Conservation (phyloP, 176 grass and related monocot genomes). For the bread wheat (Triticum aestivum) region IWGSC_CS_RefSeq_v2.1 NC_057814.1:430987933-430988432, state of each 20-base stretch:
- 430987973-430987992: not conserved
- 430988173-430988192: not conserved
- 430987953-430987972: not conserved
- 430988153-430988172: not conserved
- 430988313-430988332: too few species aligned
- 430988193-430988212: not conserved
- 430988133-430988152: too few species aligned
- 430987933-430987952: too few species aligned
- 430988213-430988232: not conserved
- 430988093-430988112: too few species aligned
- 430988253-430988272: not conserved
- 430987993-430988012: not conserved
- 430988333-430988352: not conserved
- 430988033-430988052: not conserved
- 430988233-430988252: not conserved
- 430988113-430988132: too few species aligned
- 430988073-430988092: too few species aligned
- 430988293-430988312: not conserved
- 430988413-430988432: too few species aligned
- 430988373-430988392: too few species aligned
- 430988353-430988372: not conserved
- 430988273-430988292: not conserved
- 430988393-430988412: too few species aligned
- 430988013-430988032: not conserved
- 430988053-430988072: not conserved